Conservation (phyloP, 257 asterid genomes). For the Solanum dulcamara region DNA sequence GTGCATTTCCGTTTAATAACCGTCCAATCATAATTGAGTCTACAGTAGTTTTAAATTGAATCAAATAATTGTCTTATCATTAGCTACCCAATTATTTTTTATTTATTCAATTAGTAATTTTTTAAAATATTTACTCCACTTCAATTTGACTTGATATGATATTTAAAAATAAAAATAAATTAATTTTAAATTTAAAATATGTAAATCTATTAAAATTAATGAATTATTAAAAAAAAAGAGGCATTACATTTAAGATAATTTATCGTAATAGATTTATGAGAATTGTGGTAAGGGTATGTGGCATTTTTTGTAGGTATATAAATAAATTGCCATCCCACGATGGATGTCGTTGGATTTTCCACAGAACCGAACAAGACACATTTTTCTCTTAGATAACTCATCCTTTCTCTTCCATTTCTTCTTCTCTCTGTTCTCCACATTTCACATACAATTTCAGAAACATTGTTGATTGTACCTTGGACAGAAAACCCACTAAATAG, state of each 20-base stretch:
- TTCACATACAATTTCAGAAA: background rate
- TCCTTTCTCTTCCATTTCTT: background rate
- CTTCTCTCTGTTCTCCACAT: background rate
- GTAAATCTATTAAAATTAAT: too few relatives aligned
- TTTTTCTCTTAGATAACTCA: background rate
- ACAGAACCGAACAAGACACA: background rate
- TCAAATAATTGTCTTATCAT: background rate
- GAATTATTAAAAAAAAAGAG: too few relatives aligned
- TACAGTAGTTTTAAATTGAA: background rate
- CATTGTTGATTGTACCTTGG: background rate
- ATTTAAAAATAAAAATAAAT: too few relatives aligned
- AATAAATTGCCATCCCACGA: background rate
- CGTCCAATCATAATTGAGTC: conserved; percentile 12
- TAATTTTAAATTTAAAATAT: too few relatives aligned
- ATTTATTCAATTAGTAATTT: background rate
- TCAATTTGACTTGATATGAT: too few relatives aligned
- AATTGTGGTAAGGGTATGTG: too few relatives aligned
- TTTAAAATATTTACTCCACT: too few relatives aligned
- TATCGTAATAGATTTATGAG: too few relatives aligned
- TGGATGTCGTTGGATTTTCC: background rate
- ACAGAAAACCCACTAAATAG: background rate
- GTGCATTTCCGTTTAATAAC: conserved; percentile 1
- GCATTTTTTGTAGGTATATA: background rate
- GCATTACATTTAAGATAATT: too few relatives aligned
- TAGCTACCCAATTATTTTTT: background rate